These are phyloP conservation scores for Candida pseudoviswanathii DNA, from an alignment of 1,139 yeast genomes.

Conservation along the genomic window DNA sequence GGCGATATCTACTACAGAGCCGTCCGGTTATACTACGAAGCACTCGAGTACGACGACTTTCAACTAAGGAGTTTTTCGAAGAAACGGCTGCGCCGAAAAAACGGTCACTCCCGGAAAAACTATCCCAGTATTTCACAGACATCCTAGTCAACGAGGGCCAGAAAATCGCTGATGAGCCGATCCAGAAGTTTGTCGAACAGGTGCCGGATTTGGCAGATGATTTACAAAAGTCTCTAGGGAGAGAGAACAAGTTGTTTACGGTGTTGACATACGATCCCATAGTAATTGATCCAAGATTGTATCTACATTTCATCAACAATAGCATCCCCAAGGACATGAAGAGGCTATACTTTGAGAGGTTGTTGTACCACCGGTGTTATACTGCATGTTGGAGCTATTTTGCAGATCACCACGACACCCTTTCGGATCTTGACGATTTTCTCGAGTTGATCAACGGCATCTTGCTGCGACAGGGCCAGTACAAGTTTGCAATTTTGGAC, in stretches of 20 bases:
- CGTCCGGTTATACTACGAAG: constrained; percentile 12
- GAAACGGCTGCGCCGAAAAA: neutral
- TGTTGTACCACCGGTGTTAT: constrained; percentile 36
- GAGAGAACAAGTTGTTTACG: constrained; percentile 30
- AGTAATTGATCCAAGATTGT: constrained; percentile 31
- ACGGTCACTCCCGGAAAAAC: constrained; percentile 8
- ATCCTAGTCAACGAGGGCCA: constrained; percentile 8
- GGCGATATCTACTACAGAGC: constrained; percentile 1
- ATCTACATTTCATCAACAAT: constrained; percentile 21
- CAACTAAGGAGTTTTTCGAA: constrained; percentile 9
- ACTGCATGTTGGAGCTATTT: constrained; percentile 33
- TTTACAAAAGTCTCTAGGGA: constrained; percentile 24
- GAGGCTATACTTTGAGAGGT: constrained; percentile 26
- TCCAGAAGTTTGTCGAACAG: constrained; percentile 15
- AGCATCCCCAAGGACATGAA: constrained; percentile 16
- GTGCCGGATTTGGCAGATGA: constrained; percentile 18
- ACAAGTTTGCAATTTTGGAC: constrained; percentile 12
- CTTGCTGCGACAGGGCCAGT: constrained; percentile 5
- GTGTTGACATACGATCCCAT: constrained; percentile 37
- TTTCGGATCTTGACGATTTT: constrained; percentile 41
- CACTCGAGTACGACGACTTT: constrained; percentile 6
- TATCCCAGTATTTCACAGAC: constrained; percentile 11
- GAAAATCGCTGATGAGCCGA: constrained; percentile 6
- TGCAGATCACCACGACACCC: constrained; percentile 28
- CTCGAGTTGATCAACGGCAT: constrained; percentile 21